A percentile compares a stretch with the other conserved stretches of the same genome.
phyloP scores from a whole-genome alignment of 306 rosid species.

The Vicia faba region DNA sequence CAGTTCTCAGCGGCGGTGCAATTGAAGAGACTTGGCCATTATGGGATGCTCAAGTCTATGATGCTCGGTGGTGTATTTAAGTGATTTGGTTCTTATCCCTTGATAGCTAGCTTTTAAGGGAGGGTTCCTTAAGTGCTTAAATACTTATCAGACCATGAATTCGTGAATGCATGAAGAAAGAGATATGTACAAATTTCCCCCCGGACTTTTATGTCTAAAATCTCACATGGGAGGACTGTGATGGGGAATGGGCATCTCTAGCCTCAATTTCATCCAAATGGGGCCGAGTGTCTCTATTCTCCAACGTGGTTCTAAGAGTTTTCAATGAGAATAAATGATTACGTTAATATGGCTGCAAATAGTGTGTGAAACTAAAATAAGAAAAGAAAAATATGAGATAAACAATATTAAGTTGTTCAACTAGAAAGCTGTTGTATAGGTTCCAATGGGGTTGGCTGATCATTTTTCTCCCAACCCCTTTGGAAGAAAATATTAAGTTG shows the following conservation, averaged over 20 bases:
- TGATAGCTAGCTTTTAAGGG: too few species aligned
- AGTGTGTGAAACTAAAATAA: conserved; percentile 7
- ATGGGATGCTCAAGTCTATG: too few species aligned
- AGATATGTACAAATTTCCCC: not conserved
- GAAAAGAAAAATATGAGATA: not conserved
- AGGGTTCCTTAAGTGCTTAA: too few species aligned
- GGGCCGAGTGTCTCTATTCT: not conserved
- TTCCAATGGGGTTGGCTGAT: conserved; percentile 35
- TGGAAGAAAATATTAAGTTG: too few species aligned
- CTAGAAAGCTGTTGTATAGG: not conserved
- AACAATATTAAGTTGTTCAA: not conserved
- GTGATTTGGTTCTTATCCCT: too few species aligned
- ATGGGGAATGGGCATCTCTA: conserved; percentile 1
- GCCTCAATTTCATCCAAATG: conserved; percentile 15
- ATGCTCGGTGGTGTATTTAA: too few species aligned
- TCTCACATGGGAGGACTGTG: not conserved
- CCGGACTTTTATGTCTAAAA: not conserved
- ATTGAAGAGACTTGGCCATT: too few species aligned
- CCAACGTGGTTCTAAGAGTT: not conserved
- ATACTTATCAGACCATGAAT: not conserved
- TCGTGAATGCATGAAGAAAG: not conserved
- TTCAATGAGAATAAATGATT: conserved; percentile 12
- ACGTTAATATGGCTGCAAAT: conserved; percentile 12
- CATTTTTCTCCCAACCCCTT: too few species aligned
- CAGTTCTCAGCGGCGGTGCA: too few species aligned